These are phyloP conservation scores for Auriculariales sp. DNA, from an alignment of 768 basidiomycete genomes.

Conservation along the genomic window DNA sequence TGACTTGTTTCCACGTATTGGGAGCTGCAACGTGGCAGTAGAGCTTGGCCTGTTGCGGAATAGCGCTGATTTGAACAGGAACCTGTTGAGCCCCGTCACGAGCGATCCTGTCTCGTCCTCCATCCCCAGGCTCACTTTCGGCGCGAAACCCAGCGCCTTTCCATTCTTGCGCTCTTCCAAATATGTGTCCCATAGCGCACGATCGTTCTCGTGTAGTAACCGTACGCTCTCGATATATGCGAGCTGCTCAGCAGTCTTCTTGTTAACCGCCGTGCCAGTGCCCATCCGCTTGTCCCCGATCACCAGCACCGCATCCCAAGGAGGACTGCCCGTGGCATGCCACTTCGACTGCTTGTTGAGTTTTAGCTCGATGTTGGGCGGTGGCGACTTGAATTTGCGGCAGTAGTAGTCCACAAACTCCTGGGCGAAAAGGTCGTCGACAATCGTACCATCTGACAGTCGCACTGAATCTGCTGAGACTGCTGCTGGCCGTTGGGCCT, in stretches of 20 bases:
- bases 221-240: slow-evolving; percentile 76
- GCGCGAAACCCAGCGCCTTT: slow-evolving; percentile 55
- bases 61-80: background rate
- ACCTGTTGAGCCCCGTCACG: slow-evolving; percentile 43
- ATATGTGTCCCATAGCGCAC: slow-evolving; percentile 63
- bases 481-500: no score
- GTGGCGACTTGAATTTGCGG: slow-evolving; percentile 54
- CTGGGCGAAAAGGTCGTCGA: slow-evolving; percentile 59
- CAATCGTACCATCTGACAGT: slow-evolving; percentile 47
- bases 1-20: slow-evolving; percentile 16
- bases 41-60: slow-evolving; percentile 3
- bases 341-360: no score
- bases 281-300: slow-evolving; percentile 78
- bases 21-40: slow-evolving; percentile 5
- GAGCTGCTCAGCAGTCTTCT: slow-evolving; percentile 61
- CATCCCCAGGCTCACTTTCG: slow-evolving; percentile 48
- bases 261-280: slow-evolving; percentile 49
- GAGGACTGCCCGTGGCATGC: slow-evolving; percentile 7
- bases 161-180: slow-evolving; percentile 44
- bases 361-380: slow-evolving; percentile 44
- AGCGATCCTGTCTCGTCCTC: slow-evolving; percentile 60
- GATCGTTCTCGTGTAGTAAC: no score
- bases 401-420: slow-evolving; percentile 96
- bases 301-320: slow-evolving; percentile 63
- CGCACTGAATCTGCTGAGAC: slow-evolving; percentile 14